phyloP scores from a whole-genome alignment of 1,139 yeast genomes.

The Zygosaccharomyces sapae region DNA sequence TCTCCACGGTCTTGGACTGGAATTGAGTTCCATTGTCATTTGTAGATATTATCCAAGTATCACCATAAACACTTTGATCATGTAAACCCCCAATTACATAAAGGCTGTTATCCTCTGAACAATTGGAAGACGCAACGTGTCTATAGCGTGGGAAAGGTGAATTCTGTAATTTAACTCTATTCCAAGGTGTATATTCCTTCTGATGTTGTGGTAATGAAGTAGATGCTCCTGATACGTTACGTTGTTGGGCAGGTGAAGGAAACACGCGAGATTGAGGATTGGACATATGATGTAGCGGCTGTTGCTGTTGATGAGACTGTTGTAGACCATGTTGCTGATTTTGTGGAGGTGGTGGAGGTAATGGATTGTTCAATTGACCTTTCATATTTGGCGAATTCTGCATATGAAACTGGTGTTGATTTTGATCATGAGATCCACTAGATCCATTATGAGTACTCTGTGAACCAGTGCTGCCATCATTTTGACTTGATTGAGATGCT shows the following conservation, averaged over 20 bases:
- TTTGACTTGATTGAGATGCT: conserved; percentile 1
- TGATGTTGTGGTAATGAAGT: conserved; percentile 24
- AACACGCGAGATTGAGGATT: conserved; percentile 18
- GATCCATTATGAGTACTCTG: conserved; percentile 1
- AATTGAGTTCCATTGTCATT: conserved; percentile 41
- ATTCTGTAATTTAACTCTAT: conserved; percentile 59
- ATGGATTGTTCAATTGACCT: conserved; percentile 1
- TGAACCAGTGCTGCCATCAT: neutral
- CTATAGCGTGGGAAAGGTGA: conserved; percentile 94
- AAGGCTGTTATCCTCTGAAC: conserved; percentile 77
- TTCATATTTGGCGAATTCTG: conserved; percentile 5
- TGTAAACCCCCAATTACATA: conserved; percentile 93
- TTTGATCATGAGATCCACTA: conserved; percentile 1
- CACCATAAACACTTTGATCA: conserved; percentile 90
- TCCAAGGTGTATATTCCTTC: conserved; percentile 59
- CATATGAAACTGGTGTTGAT: conserved; percentile 6
- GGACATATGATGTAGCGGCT: conserved; percentile 5
- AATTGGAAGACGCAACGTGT: conserved; percentile 75
- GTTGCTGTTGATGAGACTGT: conserved; percentile 3
- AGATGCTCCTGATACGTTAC: conserved; percentile 33
- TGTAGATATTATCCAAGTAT: conserved; percentile 76
- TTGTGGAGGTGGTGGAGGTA: conserved; percentile 4
- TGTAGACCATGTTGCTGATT: too few species aligned
- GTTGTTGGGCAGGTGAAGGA: conserved; percentile 29
- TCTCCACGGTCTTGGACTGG: conserved; percentile 62